Evolutionary conservation across 768 basidiomycete species (phyloP).

Genomic region (Terana coerulea): DNA sequence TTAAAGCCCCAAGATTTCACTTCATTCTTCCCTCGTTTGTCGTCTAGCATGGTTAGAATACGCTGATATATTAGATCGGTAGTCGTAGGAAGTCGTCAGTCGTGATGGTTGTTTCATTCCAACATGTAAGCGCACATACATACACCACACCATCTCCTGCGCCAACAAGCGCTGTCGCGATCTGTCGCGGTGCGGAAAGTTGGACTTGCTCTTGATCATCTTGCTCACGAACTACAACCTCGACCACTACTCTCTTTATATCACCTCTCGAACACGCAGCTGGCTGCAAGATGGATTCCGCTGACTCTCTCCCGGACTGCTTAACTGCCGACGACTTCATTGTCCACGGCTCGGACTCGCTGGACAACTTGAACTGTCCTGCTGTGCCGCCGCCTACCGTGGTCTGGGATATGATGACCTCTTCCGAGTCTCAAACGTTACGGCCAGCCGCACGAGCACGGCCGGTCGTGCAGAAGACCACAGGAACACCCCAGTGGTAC

Average conservation of each 20-base stretch:
- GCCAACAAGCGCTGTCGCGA: too few relatives aligned
- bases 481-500: constrained; percentile 89
- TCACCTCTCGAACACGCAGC: too few relatives aligned
- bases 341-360: not conserved
- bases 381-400: not conserved
- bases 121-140: too few relatives aligned
- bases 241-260: too few relatives aligned
- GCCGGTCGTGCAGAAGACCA: constrained; percentile 17
- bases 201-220: too few relatives aligned
- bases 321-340: constrained; percentile 3
- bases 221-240: too few relatives aligned
- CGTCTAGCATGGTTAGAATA: constrained; percentile 1
- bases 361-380: not conserved
- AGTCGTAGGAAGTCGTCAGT: too few relatives aligned
- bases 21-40: constrained; percentile 16
- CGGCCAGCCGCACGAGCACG: not conserved
- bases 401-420: too few relatives aligned
- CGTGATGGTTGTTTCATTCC: too few relatives aligned
- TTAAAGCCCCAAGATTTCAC: constrained; percentile 27
- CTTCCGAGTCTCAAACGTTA: not conserved
- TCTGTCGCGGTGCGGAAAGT: too few relatives aligned
- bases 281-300: not conserved
- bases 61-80: not conserved
- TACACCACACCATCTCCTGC: too few relatives aligned
- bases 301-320: not conserved